phyloP scores from a whole-genome alignment of 129 eudicot genomes.

The Flaveria bidentis region DNA sequence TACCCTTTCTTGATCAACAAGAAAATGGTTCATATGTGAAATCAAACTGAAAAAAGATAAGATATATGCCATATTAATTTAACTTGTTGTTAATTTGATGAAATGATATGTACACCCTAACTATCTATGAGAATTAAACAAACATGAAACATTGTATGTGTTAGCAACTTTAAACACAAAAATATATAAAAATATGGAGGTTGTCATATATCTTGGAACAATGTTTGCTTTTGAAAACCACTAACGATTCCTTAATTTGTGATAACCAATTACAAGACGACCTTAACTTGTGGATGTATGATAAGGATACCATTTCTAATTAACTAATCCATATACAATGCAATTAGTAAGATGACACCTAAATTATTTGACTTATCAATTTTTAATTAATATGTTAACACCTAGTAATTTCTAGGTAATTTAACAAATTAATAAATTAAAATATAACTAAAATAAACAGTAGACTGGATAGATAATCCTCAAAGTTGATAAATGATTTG shows the following conservation, averaged over 20 bases:
- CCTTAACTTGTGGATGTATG: constrained; percentile 46
- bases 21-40: neutral
- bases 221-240: constrained; percentile 29
- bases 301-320: constrained; percentile 45
- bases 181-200: neutral
- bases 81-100: too few species aligned
- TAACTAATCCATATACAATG: constrained; percentile 10
- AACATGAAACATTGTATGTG: neutral
- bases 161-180: neutral
- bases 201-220: constrained; percentile 30
- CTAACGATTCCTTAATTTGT: constrained; percentile 23
- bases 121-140: neutral
- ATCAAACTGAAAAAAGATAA: too few species aligned
- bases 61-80: too few species aligned
- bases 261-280: constrained; percentile 23
- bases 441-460: neutral
- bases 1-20: neutral
- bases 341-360: neutral
- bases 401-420: constrained; percentile 1
- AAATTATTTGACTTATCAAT: neutral
- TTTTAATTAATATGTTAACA: neutral
- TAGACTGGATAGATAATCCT: neutral
- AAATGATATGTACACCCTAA: too few species aligned
- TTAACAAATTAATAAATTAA: neutral
- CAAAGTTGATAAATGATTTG: neutral